Evolutionary conservation across 768 basidiomycete genomes (phyloP), one percentile per base, ranked within the genome.

Genomic region (Russula virescens): DNA sequence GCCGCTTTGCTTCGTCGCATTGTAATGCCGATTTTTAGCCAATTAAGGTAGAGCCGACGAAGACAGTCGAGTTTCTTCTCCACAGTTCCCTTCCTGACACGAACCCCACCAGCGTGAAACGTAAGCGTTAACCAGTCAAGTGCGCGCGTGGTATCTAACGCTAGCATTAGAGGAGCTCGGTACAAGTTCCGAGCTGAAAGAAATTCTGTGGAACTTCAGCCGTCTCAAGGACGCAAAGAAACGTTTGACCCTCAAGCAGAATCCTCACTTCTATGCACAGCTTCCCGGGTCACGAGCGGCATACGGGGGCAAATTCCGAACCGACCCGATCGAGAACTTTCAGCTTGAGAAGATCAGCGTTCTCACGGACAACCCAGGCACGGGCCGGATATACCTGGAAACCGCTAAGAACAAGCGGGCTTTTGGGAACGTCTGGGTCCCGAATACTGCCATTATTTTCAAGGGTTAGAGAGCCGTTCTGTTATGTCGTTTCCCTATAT

Each of bases 321-420:
- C 7, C 31, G 16, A 52, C 1, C 60, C 60, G 3, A 42, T 62
- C 23, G 23, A 62, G 14, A 23, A 26, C 13, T 52, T 62, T 21
- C 19, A 26, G 6, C 23, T 21, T 31, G 25, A 6, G 18, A 31
- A 14, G 54, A 55, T 55, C 42, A 42, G 19, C n/a, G 55, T 62
- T 21, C 64, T 65, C 1, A 45, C 55, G 1, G 60, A 65, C 21
- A 25, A 56, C 21, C 45, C 13, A 4, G 42, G 48, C 19, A 14
- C 53, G 18, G 53, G 53, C n/a, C 53, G 55, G 6, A n/a, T 65
- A 14, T 62, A 46, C 26, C 42, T 65, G 9, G 64, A 65, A 16
- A 31, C 45, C 0, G 14, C 7, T 25, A 0, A 46, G 3, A 16
- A 8, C 5, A 45, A 5, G 0, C 31, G 60, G 25, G 50, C 42